phyloP scores from a whole-genome alignment of 495 filamentous ascomycete genomes.

The Cladorrhinum samala region DNA sequence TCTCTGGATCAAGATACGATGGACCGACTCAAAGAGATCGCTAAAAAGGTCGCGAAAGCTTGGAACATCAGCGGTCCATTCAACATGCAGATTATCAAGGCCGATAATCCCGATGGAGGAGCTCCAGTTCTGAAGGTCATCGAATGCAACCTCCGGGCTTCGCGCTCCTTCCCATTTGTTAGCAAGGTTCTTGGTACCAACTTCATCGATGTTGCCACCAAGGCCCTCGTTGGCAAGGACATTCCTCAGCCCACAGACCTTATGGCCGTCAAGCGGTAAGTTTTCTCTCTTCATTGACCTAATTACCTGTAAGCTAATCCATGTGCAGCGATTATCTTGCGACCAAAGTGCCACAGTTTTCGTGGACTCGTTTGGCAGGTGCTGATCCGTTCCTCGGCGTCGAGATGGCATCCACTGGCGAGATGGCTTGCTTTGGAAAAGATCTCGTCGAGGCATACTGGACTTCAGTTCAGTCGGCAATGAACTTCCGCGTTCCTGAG shows the following conservation, averaged over 20 bases:
- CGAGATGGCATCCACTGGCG: constrained; percentile 94
- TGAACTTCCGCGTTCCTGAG: constrained; percentile 97
- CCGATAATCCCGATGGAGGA: constrained; percentile 61
- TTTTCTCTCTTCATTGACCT: too few species aligned
- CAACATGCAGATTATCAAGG: constrained; percentile 99
- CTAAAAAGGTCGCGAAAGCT: constrained; percentile 90
- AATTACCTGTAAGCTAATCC: too few species aligned
- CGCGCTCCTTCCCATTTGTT: constrained; percentile 95
- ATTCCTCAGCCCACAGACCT: constrained; percentile 83
- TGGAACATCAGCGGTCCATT: constrained; percentile 97
- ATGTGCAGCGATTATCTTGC: constrained; percentile 88
- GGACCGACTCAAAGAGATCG: constrained; percentile 86
- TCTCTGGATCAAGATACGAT: constrained; percentile 69
- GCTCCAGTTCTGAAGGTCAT: constrained; percentile 85
- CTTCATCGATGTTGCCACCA: constrained; percentile 95
- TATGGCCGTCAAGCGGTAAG: constrained; percentile 81
- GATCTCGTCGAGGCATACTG: constrained; percentile 95
- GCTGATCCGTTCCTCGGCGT: constrained; percentile 97
- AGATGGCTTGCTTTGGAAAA: constrained; percentile 98
- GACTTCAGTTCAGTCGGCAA: constrained; percentile 90
- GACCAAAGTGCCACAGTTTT: constrained; percentile 97
- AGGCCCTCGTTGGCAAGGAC: constrained; percentile 79
- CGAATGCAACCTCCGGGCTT: constrained; percentile 96
- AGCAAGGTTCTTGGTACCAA: constrained; percentile 95
- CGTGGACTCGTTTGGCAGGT: constrained; percentile 96